Conservation (phyloP, 805 yeast species). For the Millerozyma acaciae region DNA sequence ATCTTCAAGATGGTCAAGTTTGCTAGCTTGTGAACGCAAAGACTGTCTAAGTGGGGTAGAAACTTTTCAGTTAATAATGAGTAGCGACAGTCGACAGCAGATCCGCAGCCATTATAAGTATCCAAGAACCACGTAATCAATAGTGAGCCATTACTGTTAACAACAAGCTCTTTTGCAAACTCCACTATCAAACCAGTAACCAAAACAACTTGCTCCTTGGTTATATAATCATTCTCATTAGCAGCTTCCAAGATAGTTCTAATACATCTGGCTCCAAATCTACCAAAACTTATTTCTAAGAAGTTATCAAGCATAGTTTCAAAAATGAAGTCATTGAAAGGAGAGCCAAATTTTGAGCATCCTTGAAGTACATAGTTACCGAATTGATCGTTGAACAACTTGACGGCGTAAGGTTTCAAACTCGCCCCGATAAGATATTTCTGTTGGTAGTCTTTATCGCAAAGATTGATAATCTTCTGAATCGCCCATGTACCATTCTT, state of each 20-base stretch:
- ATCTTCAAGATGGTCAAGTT: conserved; percentile 78
- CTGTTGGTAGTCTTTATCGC: conserved; percentile 48
- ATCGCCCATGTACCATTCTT: conserved; percentile 99
- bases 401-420: conserved; percentile 75
- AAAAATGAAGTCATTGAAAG: conserved; percentile 85
- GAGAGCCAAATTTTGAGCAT: conserved; percentile 83
- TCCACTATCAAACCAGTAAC: conserved; percentile 75
- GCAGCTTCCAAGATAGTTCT: conserved; percentile 88
- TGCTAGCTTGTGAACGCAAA: conserved; percentile 81
- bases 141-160: conserved; percentile 83
- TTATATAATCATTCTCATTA: conserved; percentile 27
- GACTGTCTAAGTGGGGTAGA: conserved; percentile 54
- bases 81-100: conserved; percentile 52
- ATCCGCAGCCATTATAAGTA: conserved; percentile 42
- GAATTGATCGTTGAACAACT: conserved; percentile 88
- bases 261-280: conserved; percentile 94
- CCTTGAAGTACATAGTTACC: conserved; percentile 97
- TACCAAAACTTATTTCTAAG: conserved; percentile 74
- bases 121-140: conserved; percentile 93
- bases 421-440: conserved; percentile 63
- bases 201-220: conserved; percentile 63
- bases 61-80: conserved; percentile 59
- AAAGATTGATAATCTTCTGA: conserved; percentile 80
- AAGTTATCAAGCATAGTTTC: conserved; percentile 78
- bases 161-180: conserved; percentile 73